phyloP scores from a whole-genome alignment of 352 stramenopile genomes.

The Globisporangium alternatum region DNA sequence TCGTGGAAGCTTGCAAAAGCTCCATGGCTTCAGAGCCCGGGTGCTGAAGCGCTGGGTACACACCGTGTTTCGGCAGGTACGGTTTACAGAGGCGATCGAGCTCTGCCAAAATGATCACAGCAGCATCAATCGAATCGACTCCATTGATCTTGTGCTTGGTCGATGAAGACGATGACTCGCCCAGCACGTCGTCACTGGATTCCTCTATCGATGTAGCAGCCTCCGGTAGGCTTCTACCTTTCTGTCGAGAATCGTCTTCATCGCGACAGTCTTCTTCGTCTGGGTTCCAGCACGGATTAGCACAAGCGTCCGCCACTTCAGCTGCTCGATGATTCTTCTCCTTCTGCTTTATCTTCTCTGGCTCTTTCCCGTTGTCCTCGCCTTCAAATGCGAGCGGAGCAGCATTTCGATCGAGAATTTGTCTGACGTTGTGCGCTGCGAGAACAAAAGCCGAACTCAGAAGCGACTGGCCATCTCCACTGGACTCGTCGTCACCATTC shows the following conservation, averaged over 20 bases:
- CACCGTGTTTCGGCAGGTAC: conserved; percentile 38
- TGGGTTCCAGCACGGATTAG: conserved; percentile 21
- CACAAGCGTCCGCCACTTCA: neutral
- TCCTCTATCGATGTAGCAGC: conserved; percentile 4
- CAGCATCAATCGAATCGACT: conserved; percentile 35
- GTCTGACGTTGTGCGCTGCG: conserved; percentile 7
- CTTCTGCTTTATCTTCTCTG: conserved; percentile 4
- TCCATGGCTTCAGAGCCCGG: conserved; percentile 24
- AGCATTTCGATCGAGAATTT: conserved; percentile 7
- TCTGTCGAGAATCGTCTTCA: conserved; percentile 30
- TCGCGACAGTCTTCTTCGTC: conserved; percentile 40
- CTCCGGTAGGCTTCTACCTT: neutral
- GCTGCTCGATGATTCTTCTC: conserved; percentile 9
- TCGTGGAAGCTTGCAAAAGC: conserved; percentile 10
- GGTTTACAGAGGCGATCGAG: conserved; percentile 66
- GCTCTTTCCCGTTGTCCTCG: neutral
- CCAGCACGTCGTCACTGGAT: neutral
- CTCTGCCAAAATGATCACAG: conserved; percentile 69
- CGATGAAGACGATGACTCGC: neutral
- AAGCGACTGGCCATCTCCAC: neutral
- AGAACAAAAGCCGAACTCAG: conserved; percentile 12
- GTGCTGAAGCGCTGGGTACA: conserved; percentile 29
- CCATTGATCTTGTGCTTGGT: conserved; percentile 1
- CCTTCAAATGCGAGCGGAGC: neutral
- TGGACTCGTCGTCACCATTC: neutral